Conservation (phyloP, 2,329 filamentous ascomycete genomes). For the Lachnellula arida region DNA sequence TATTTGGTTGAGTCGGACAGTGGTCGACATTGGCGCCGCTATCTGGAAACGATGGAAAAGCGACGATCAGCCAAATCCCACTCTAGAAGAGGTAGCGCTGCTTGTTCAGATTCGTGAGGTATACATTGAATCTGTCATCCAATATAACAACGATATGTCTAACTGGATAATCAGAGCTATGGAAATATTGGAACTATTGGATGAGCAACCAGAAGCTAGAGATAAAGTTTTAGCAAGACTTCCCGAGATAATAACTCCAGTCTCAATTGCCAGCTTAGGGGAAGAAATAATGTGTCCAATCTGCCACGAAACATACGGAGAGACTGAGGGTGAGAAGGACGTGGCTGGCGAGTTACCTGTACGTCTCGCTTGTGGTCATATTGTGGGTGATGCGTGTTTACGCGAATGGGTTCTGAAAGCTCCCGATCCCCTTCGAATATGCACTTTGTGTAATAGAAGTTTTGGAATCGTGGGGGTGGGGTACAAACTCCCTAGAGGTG, state of each 20-base stretch:
- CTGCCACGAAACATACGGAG: not conserved
- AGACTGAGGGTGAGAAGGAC: not conserved
- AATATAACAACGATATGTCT: too few relatives aligned
- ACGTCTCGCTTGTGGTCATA: not conserved
- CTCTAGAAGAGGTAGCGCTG: not conserved
- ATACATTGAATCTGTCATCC: too few relatives aligned
- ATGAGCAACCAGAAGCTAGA: too few relatives aligned
- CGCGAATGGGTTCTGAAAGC: not conserved
- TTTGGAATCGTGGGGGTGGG: not conserved
- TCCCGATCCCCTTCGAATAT: not conserved
- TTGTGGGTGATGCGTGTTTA: too few relatives aligned
- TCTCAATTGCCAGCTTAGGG: not conserved
- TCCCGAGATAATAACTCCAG: not conserved
- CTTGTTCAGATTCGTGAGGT: not conserved
- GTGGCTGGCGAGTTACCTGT: not conserved
- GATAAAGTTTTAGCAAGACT: too few relatives aligned
- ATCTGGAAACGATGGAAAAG: not conserved
- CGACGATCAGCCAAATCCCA: not conserved
- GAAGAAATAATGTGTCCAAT: not conserved
- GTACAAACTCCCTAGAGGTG: not conserved
- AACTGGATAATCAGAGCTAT: too few relatives aligned
- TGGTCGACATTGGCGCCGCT: not conserved
- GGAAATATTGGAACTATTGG: too few relatives aligned
- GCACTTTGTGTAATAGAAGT: not conserved
- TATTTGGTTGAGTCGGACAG: not conserved